Percentiles rank a stretch among this genome's conserved stretches.
phyloP scores from a whole-genome alignment of 2,329 filamentous ascomycete species.

The Penicillium glabrum region DNA sequence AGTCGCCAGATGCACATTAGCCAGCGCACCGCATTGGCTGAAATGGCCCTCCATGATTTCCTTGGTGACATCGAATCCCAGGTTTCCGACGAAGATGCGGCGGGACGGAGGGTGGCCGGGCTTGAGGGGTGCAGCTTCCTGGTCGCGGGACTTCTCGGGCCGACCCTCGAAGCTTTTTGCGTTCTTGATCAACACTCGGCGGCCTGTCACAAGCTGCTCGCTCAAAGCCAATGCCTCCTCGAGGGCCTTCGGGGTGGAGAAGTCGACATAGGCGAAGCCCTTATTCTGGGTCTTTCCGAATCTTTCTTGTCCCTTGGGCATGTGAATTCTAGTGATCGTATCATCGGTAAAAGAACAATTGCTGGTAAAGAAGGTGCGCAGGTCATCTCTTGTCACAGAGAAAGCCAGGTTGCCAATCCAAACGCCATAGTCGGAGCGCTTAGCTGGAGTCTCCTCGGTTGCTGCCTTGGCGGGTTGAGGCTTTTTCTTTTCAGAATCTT shows the following conservation, averaged over 20 bases:
- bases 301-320: slow-evolving; percentile 64
- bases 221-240: slow-evolving; percentile 79
- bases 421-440: slow-evolving; percentile 76
- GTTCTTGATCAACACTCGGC: slow-evolving; percentile 90
- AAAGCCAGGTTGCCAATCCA: slow-evolving; percentile 98
- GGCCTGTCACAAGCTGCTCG: slow-evolving; percentile 75
- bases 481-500: slow-evolving; percentile 25
- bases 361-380: slow-evolving; percentile 78
- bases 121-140: slow-evolving; percentile 27
- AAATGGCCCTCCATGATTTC: slow-evolving; percentile 82
- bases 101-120: slow-evolving; percentile 68
- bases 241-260: slow-evolving; percentile 66
- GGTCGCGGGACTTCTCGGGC: slow-evolving; percentile 63
- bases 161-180: slow-evolving; percentile 87
- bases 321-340: slow-evolving; percentile 79
- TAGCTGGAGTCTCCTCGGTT: slow-evolving; percentile 33
- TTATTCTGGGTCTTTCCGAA: slow-evolving; percentile 67
- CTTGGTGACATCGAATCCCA: slow-evolving; percentile 78
- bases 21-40: slow-evolving; percentile 77
- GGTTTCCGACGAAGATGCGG: slow-evolving; percentile 85
- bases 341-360: slow-evolving; percentile 65
- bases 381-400: slow-evolving; percentile 68
- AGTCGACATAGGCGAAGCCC: slow-evolving; percentile 96
- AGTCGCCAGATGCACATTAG: slow-evolving; percentile 83
- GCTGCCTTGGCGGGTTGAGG: slow-evolving; percentile 31